Conservation (phyloP, 2,329 filamentous ascomycete genomes). For the Madurella mycetomatis region DNA sequence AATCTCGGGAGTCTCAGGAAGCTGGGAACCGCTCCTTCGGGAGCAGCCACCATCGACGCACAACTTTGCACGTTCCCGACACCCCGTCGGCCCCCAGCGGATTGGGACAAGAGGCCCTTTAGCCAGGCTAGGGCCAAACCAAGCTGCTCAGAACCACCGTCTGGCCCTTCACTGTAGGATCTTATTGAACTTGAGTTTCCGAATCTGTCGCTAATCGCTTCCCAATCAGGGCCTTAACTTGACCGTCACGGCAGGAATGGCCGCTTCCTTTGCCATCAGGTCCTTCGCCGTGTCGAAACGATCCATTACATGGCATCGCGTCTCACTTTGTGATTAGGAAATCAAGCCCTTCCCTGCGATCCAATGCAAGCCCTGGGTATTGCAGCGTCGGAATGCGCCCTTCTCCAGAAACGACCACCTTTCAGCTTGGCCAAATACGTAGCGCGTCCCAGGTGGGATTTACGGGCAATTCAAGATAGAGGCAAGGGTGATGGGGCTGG, state of each 20-base stretch:
- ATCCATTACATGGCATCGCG: conserved; percentile 19
- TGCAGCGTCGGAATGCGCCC: background rate
- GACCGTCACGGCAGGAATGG: conserved; percentile 21
- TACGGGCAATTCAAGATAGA: background rate
- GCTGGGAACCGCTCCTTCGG: conserved; percentile 21
- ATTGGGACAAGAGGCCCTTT: conserved; percentile 7
- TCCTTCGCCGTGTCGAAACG: conserved; percentile 11
- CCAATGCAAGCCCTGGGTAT: background rate
- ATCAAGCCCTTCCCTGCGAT: background rate
- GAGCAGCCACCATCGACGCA: conserved; percentile 19
- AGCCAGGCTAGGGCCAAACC: conserved; percentile 13
- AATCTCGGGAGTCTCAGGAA: conserved; percentile 8
- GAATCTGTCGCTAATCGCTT: conserved; percentile 32
- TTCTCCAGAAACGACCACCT: background rate
- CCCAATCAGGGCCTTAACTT: conserved; percentile 27
- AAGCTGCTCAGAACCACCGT: conserved; percentile 22
- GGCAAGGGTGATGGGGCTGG: conserved; percentile 2
- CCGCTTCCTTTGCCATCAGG: conserved; percentile 17
- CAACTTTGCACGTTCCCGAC: conserved; percentile 10
- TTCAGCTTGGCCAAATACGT: conserved; percentile 12
- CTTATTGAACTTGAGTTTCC: conserved; percentile 24
- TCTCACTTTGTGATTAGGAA: conserved; percentile 18
- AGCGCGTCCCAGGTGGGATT: conserved; percentile 3
- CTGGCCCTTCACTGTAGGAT: conserved; percentile 16
- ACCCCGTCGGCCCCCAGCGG: conserved; percentile 1